Conservation (phyloP, 2,329 filamentous ascomycete species). For the Berkeleyomyces basicola region DNA sequence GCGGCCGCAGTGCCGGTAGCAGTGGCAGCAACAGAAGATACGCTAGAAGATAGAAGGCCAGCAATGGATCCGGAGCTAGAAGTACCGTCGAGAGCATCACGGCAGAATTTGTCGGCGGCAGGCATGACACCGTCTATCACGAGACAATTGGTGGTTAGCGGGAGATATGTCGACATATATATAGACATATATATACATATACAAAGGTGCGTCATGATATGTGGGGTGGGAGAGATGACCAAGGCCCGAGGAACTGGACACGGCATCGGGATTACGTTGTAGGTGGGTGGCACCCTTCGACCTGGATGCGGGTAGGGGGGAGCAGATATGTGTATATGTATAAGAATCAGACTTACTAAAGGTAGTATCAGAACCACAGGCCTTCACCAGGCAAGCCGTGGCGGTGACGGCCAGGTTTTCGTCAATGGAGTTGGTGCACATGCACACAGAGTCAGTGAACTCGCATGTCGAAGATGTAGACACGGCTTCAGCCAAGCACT, state of each 20-base stretch:
- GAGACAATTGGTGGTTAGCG: constrained; percentile 14
- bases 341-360: constrained; percentile 21
- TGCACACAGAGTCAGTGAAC: constrained; percentile 19
- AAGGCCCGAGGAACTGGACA: not conserved
- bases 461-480: constrained; percentile 20
- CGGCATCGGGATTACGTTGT: not conserved
- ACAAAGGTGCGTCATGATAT: too few species aligned
- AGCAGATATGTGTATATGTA: not conserved
- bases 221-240: not conserved
- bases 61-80: not conserved
- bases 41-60: constrained; percentile 12
- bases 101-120: constrained; percentile 17
- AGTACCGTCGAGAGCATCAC: constrained; percentile 6
- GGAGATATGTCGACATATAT: not conserved
- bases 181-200: not conserved
- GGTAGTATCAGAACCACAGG: constrained; percentile 24
- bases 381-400: constrained; percentile 22
- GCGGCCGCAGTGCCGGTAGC: constrained; percentile 4
- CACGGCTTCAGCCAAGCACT: constrained; percentile 23
- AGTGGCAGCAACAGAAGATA: constrained; percentile 2
- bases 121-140: constrained; percentile 24
- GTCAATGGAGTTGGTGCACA: constrained; percentile 23
- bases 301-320: too few species aligned
- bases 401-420: constrained; percentile 19
- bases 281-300: not conserved